Evolutionary conservation across 176 grass and related monocot genomes (phyloP).

Genomic region (Oryza punctata): DNA sequence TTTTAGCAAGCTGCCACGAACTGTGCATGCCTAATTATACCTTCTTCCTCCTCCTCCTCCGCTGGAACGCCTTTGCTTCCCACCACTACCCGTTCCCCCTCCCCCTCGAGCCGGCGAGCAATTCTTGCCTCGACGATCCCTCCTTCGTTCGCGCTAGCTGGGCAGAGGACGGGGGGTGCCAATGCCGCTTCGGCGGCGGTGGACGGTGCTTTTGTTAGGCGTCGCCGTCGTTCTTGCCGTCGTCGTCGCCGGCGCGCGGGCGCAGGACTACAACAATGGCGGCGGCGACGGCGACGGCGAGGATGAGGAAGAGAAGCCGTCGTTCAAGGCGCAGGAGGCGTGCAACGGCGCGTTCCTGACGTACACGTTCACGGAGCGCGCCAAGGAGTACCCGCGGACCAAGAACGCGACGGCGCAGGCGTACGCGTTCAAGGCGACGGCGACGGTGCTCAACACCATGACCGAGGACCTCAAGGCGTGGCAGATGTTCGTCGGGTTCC

Average conservation of each 20-base stretch:
- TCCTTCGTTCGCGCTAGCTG: too few species aligned
- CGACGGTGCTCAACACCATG: conserved; percentile 78
- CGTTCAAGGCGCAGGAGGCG: conserved; percentile 56
- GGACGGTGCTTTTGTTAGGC: conserved; percentile 4
- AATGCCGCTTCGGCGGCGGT: conserved; percentile 32
- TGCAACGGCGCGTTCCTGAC: conserved; percentile 90
- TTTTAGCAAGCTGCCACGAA: conserved; percentile 44
- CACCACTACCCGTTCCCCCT: conserved; percentile 18
- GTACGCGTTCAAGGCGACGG: conserved; percentile 78
- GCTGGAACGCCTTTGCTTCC: conserved; percentile 54
- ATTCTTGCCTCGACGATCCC: not conserved
- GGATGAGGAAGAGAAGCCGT: conserved; percentile 32
- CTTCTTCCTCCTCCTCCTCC: conserved; percentile 39
- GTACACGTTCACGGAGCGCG: conserved; percentile 82
- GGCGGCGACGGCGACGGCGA: conserved; percentile 5
- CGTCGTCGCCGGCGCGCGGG: conserved; percentile 6
- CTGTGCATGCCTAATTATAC: conserved; percentile 57
- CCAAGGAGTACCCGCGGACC: conserved; percentile 76
- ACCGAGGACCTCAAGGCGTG: conserved; percentile 69
- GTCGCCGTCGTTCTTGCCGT: conserved; percentile 23
- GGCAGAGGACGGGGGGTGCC: not conserved
- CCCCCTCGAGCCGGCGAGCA: not conserved
- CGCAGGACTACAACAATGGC: conserved; percentile 54
- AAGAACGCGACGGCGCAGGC: conserved; percentile 95
- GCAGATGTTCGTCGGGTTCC: conserved; percentile 91